Percentiles rank a stretch among this genome's conserved stretches.
These are phyloP conservation scores for Diplodia intermedia DNA, from an alignment of 2,329 filamentous ascomycete genomes.

Conservation along the genomic window DNA sequence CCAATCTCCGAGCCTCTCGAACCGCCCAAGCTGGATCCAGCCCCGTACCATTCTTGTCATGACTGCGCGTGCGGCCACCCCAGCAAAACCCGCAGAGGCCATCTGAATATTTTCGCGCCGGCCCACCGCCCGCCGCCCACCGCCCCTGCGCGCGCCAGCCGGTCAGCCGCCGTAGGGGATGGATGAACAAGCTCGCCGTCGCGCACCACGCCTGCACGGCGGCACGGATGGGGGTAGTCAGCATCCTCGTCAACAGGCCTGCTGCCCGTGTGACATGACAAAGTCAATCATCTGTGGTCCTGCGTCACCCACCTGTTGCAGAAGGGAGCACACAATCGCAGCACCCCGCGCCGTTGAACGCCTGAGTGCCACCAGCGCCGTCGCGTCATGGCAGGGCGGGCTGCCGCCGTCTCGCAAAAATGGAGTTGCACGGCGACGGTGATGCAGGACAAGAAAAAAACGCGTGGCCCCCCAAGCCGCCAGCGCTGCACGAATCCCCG, in stretches of 20 bases:
- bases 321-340: not conserved
- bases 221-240: not conserved
- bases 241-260: slow-evolving; percentile 12
- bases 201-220: slow-evolving; percentile 1
- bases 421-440: slow-evolving; percentile 26
- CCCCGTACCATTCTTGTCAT: slow-evolving; percentile 1
- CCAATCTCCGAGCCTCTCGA: slow-evolving; percentile 24
- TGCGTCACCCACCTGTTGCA: slow-evolving; percentile 2
- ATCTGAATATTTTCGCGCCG: slow-evolving; percentile 25
- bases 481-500: slow-evolving; percentile 26
- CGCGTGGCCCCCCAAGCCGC: slow-evolving; percentile 18
- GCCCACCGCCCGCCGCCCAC: slow-evolving; percentile 23
- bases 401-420: slow-evolving; percentile 19
- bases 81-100: slow-evolving; percentile 19
- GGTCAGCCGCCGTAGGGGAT: slow-evolving; percentile 14
- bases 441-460: slow-evolving; percentile 25
- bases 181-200: slow-evolving; percentile 22
- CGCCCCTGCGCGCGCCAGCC: slow-evolving; percentile 10
- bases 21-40: not conserved
- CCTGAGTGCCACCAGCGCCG: slow-evolving; percentile 1
- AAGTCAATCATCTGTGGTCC: slow-evolving; percentile 10
- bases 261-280: slow-evolving; percentile 10
- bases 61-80: slow-evolving; percentile 1
- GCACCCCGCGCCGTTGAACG: slow-evolving; percentile 18
- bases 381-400: not conserved